Evolutionary conservation across 768 basidiomycete genomes (phyloP).

Genomic region (Fomitopsis pulvina): DNA sequence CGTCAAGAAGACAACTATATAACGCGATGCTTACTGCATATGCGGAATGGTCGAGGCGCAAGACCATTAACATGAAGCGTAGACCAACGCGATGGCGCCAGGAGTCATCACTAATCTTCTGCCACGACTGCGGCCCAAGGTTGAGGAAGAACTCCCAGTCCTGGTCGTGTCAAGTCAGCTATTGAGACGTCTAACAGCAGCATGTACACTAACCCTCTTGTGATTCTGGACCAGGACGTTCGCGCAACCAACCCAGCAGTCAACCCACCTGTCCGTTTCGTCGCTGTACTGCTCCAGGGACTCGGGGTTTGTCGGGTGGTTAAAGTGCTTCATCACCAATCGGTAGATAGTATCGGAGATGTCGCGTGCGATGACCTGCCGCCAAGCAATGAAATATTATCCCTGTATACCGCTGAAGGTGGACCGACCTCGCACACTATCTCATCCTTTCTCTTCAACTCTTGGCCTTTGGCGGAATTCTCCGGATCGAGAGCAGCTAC

Average conservation of each 20-base stretch:
- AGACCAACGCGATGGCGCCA: constrained; percentile 55
- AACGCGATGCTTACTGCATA: constrained; percentile 41
- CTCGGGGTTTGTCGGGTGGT: constrained; percentile 23
- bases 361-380: constrained; percentile 41
- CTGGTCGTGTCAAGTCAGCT: constrained; percentile 26
- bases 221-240: constrained; percentile 51
- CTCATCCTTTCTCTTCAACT: constrained; percentile 38
- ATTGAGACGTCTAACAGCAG: background rate
- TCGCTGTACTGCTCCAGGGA: constrained; percentile 10
- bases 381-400: background rate
- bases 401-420: background rate
- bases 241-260: constrained; percentile 71
- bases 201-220: constrained; percentile 28
- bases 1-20: background rate
- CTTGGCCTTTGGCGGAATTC: constrained; percentile 16
- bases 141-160: constrained; percentile 57
- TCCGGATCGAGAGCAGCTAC: constrained; percentile 41
- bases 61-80: constrained; percentile 49
- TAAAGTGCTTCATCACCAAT: constrained; percentile 44
- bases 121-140: constrained; percentile 46
- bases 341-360: constrained; percentile 51
- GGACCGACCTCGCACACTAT: constrained; percentile 42
- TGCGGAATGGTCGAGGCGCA: constrained; percentile 52
- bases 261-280: constrained; percentile 52
- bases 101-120: constrained; percentile 42